Conservation (phyloP, 306 rosid species). For the Corylus heterophylla region DNA sequence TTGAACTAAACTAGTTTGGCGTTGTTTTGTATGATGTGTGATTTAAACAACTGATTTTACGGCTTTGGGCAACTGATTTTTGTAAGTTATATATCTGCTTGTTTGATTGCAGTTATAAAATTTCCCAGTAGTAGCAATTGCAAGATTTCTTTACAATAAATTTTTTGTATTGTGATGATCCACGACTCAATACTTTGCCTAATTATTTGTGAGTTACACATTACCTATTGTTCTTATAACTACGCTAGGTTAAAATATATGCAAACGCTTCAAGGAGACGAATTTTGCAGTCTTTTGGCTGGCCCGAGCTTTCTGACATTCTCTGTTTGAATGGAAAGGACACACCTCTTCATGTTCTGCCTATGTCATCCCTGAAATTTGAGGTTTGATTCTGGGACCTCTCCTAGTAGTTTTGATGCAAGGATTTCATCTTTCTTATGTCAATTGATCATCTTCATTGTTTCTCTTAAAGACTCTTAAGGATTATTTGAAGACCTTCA, state of each 20-base stretch:
- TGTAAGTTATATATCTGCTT: not conserved
- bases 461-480: slow-evolving; percentile 40
- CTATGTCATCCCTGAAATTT: slow-evolving; percentile 48
- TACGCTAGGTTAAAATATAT: slow-evolving; percentile 43
- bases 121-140: not conserved
- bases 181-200: not conserved
- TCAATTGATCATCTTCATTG: slow-evolving; percentile 14
- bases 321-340: slow-evolving; percentile 47
- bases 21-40: not conserved
- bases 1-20: not conserved
- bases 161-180: not conserved
- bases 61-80: not conserved
- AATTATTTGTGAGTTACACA: not conserved
- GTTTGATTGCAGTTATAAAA: not conserved
- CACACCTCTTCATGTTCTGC: slow-evolving; percentile 56
- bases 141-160: not conserved
- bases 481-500: slow-evolving; percentile 50
- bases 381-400: slow-evolving; percentile 39
- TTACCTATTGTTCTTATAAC: slow-evolving; percentile 7
- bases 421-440: not conserved
- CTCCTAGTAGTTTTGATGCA: not conserved
- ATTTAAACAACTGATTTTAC: not conserved
- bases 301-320: slow-evolving; percentile 43
- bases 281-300: slow-evolving; percentile 46
- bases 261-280: slow-evolving; percentile 56